Evolutionary conservation across 2,329 filamentous ascomycete species (phyloP), one percentile per base, ranked within the genome.

Genomic region (Cyphellophora attinorum): DNA sequence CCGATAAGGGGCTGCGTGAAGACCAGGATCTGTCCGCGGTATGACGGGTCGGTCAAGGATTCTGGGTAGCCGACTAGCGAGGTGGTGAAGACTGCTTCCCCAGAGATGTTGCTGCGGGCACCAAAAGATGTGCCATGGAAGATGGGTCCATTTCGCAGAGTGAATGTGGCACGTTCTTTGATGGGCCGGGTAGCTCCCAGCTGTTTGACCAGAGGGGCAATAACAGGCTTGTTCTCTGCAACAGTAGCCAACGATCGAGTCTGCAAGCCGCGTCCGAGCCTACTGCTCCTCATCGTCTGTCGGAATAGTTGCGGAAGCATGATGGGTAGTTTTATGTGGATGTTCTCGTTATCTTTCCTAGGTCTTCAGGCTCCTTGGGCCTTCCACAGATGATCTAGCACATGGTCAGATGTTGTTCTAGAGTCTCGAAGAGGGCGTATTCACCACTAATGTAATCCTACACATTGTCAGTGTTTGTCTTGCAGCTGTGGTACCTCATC

Each of bases 1-100:
- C 91, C 91, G 55, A 98, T 95, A 50, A 98, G 68, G 21, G 91
- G 91, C 61, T 95, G 88, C 48, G 91, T 98, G 71, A 96, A 95
- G 62, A 96, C 89, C 51, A 98, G 72, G 50, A 98, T 96, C 69
- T 98, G 91, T 35, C 64, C 76, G 48, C 76, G 74, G 59, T 80
- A 80, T 37, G 76, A 79, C 10, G 76, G 76, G 48, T 79, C 76
- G 53, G 75, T 78, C 66, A 80, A 67, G 29, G 75, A 95, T 70
- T 98, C 91, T 49, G 91, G 91, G 61, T 98, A 98, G 53, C 91
- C 91, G 40, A 98, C 91, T 37, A 96, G 78, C 15, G 89, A 95
- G 41, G 91, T 96, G 44, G 91, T 96, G 71, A 98, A 98, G 59
- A 96, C 91, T 29, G 91, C 91, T 69, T 98, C 91, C 51, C 91